Conservation (phyloP, 2,329 filamentous ascomycete genomes). For the Aureobasidium leucospermi region DNA sequence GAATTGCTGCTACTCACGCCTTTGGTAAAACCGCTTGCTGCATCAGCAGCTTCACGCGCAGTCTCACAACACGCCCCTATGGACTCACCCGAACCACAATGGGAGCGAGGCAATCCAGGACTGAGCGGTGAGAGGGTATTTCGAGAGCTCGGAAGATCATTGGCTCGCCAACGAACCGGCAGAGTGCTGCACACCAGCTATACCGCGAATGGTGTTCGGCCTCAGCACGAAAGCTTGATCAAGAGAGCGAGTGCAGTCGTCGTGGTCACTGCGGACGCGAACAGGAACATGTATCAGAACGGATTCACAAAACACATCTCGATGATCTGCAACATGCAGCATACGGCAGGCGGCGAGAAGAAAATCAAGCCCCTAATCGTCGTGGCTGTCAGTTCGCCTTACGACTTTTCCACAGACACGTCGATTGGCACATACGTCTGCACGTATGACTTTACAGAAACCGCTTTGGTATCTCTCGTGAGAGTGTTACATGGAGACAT, state of each 20-base stretch:
- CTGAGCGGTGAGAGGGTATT: constrained; percentile 95
- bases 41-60: constrained; percentile 72
- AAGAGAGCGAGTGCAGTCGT: constrained; percentile 82
- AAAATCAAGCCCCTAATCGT: constrained; percentile 79
- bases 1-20: constrained; percentile 86
- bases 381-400: constrained; percentile 87
- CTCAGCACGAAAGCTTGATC: constrained; percentile 89
- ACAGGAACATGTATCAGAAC: constrained; percentile 86
- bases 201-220: constrained; percentile 83
- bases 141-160: constrained; percentile 73
- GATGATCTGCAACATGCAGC: constrained; percentile 84
- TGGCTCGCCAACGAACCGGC: constrained; percentile 79
- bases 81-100: constrained; percentile 49
- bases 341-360: constrained; percentile 61
- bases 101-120: constrained; percentile 54
- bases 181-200: constrained; percentile 91
- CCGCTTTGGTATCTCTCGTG: constrained; percentile 76
- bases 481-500: constrained; percentile 75
- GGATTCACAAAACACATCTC: constrained; percentile 94
- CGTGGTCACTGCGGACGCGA: constrained; percentile 87
- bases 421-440: constrained; percentile 88
- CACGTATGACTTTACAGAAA: constrained; percentile 94
- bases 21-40: constrained; percentile 83
- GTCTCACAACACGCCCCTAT: constrained; percentile 55
- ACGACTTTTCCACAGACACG: constrained; percentile 91